Evolutionary conservation across 2,329 filamentous ascomycete species (phyloP).

Genomic region (Penicillium verrucosum): DNA sequence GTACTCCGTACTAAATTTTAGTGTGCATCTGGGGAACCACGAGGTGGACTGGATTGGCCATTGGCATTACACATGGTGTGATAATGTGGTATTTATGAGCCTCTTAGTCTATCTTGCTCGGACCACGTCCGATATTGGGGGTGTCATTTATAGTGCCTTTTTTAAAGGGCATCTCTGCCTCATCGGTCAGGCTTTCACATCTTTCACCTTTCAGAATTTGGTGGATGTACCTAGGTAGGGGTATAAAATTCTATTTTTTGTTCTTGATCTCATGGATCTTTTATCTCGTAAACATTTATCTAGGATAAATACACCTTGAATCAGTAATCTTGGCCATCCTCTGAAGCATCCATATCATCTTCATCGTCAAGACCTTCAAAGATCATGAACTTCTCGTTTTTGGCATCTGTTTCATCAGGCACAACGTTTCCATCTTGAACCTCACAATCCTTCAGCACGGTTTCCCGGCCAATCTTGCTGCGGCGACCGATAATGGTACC

Average conservation of each 20-base stretch:
- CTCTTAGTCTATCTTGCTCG: not conserved
- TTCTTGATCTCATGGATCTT: conserved; percentile 3
- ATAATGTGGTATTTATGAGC: not conserved
- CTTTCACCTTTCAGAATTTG: not conserved
- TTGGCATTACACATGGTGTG: not conserved
- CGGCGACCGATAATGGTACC: conserved; percentile 82
- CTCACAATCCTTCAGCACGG: conserved; percentile 81
- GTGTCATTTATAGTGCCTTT: not conserved
- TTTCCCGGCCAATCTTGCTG: conserved; percentile 77
- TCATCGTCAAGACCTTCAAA: conserved; percentile 45
- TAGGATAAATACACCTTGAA: not conserved
- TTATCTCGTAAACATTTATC: conserved; percentile 7
- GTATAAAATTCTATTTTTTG: conserved; percentile 7
- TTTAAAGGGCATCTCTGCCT: not conserved
- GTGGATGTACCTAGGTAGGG: conserved; percentile 4
- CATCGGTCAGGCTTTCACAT: not conserved
- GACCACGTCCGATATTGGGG: not conserved
- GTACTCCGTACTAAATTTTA: not conserved
- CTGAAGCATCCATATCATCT: conserved; percentile 34
- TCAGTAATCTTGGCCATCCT: conserved; percentile 23
- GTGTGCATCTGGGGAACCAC: conserved; percentile 2
- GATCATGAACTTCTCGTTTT: conserved; percentile 61
- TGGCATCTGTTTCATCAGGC: conserved; percentile 68
- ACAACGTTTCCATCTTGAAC: conserved; percentile 82
- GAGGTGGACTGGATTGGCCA: not conserved